Evolutionary conservation across 306 rosid species (phyloP).

Genomic region (Purshia tridentata): DNA sequence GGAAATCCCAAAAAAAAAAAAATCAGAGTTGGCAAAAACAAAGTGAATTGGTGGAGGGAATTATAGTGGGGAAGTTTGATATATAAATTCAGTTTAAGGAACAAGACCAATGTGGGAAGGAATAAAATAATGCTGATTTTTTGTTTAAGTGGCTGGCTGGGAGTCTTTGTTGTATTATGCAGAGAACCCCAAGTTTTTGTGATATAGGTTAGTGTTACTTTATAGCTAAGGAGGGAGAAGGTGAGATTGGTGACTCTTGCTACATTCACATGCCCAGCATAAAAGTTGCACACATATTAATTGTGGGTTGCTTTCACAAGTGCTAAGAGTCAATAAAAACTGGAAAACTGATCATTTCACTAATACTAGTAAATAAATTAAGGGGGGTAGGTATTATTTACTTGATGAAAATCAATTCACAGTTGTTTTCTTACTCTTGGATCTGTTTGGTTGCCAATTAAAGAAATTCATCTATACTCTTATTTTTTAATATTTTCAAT

Average conservation of each 20-base stretch:
- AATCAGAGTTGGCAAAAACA: background rate
- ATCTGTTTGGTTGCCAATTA: background rate
- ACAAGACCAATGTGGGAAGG: background rate
- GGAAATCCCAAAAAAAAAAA: background rate
- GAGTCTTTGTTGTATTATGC: conserved; percentile 3
- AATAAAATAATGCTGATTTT: background rate
- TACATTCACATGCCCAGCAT: conserved; percentile 56
- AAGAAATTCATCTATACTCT: no score
- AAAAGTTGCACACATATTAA: conserved; percentile 32
- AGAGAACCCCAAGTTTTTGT: conserved; percentile 33
- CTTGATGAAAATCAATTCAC: background rate
- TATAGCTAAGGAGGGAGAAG: conserved; percentile 32
- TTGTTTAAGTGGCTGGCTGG: conserved; percentile 3
- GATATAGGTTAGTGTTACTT: conserved; percentile 29
- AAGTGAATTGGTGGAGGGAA: conserved; percentile 8
- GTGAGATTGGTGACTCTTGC: conserved; percentile 37
- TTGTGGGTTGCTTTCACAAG: conserved; percentile 30
- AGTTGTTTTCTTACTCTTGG: background rate
- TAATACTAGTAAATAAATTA: no score
- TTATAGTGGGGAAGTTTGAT: background rate
- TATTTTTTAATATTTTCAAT: no score
- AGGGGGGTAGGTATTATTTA: conserved; percentile 1
- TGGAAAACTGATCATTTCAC: conserved; percentile 14
- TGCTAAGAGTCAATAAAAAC: conserved; percentile 27
- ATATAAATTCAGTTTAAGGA: conserved; percentile 9